phyloP scores from a whole-genome alignment of 2,329 filamentous ascomycete species.

The Amylocarpus encephaloides region DNA sequence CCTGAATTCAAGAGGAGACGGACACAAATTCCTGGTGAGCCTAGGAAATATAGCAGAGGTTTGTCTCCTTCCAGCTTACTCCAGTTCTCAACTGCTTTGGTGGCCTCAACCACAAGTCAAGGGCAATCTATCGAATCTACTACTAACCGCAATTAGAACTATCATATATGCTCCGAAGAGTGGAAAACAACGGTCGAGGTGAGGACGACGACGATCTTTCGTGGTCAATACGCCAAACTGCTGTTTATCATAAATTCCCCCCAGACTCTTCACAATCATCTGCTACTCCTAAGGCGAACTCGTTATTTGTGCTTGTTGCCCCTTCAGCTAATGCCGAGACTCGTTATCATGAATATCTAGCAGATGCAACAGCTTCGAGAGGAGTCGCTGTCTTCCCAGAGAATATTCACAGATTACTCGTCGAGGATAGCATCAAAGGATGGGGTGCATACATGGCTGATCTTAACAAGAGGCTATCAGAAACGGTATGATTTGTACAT shows the following conservation, averaged over 20 bases:
- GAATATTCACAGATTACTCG: too few relatives aligned
- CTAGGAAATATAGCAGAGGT: conserved; percentile 9
- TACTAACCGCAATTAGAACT: conserved; percentile 10
- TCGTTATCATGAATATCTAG: too few relatives aligned
- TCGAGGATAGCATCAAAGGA: too few relatives aligned
- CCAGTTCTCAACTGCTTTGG: too few relatives aligned
- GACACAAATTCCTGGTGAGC: conserved; percentile 11
- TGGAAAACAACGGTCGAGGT: conserved; percentile 8
- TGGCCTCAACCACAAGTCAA: too few relatives aligned
- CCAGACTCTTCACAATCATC: too few relatives aligned
- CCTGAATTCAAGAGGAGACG: conserved; percentile 15
- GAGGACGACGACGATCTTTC: conserved; percentile 12
- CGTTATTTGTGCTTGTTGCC: conserved; percentile 8
- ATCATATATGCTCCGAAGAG: conserved; percentile 16
- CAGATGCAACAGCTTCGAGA: too few relatives aligned
- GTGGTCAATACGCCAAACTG: conserved; percentile 16
- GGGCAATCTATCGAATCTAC: too few relatives aligned
- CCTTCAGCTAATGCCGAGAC: conserved; percentile 4
- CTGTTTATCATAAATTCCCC: conserved; percentile 18
- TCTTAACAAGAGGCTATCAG: too few relatives aligned
- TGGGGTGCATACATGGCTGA: too few relatives aligned
- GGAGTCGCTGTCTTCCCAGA: too few relatives aligned
- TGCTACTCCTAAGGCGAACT: conserved; percentile 1
- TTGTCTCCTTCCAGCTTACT: neutral
- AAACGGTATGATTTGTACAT: too few relatives aligned